Conservation (phyloP, 345 rosid genomes). For the Schrenkiella parvula region DNA sequence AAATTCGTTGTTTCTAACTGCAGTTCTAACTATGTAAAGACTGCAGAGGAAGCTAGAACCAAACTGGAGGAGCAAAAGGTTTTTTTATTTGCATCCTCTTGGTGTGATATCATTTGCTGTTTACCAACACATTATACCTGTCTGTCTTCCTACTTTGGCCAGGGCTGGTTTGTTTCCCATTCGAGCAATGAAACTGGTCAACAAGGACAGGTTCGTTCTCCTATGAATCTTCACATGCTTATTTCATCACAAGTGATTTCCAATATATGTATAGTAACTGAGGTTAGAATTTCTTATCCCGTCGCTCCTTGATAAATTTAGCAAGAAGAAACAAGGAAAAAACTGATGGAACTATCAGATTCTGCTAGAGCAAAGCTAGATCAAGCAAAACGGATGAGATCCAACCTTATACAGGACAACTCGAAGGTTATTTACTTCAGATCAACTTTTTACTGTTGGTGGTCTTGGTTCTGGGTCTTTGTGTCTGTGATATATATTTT, state of each 20-base stretch:
- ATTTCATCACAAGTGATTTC: not conserved
- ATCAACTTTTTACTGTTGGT: not conserved
- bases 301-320: conserved; percentile 20
- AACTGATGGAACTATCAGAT: conserved; percentile 38
- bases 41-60: conserved; percentile 38
- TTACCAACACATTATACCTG: not conserved
- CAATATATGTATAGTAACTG: not conserved
- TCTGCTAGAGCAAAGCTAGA: conserved; percentile 52
- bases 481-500: not conserved
- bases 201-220: conserved; percentile 35
- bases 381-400: conserved; percentile 41
- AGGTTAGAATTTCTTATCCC: not conserved
- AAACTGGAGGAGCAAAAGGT: conserved; percentile 65
- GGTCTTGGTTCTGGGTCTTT: conserved; percentile 14
- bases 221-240: not conserved
- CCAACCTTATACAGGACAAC: conserved; percentile 40
- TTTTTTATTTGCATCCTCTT: not conserved
- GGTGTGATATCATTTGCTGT: not conserved
- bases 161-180: conserved; percentile 56
- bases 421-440: conserved; percentile 43
- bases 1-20: not conserved
- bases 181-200: conserved; percentile 23
- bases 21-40: conserved; percentile 56
- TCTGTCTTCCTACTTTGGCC: conserved; percentile 9
- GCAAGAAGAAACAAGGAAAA: conserved; percentile 33